Conservation (phyloP, 257 asterid genomes). For the Solanum bulbocastanum region DNA sequence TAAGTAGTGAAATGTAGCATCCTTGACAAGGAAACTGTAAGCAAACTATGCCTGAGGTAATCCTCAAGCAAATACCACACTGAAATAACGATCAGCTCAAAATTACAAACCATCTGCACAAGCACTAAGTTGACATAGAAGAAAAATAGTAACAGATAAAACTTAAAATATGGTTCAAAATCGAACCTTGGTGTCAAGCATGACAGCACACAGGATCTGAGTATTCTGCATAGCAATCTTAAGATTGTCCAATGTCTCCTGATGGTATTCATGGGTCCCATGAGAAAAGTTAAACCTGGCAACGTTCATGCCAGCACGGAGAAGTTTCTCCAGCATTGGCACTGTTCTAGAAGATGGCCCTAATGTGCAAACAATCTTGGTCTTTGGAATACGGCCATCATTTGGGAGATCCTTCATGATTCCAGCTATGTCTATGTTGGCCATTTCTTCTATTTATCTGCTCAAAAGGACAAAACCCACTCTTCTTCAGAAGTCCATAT, state of each 20-base stretch:
- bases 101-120: not conserved
- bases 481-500: not conserved
- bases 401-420: conserved; percentile 42
- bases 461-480: not conserved
- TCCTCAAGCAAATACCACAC: not conserved
- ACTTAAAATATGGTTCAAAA: not conserved
- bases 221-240: conserved; percentile 63
- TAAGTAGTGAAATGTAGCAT: not conserved
- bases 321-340: conserved; percentile 69
- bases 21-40: not conserved
- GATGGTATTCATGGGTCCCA: conserved; percentile 83
- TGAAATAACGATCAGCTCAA: not conserved
- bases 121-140: not conserved
- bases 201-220: conserved; percentile 61
- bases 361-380: conserved; percentile 80
- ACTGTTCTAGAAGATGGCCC: conserved; percentile 84
- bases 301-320: conserved; percentile 83
- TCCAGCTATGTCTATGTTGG: conserved; percentile 54
- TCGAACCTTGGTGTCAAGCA: conserved; percentile 82
- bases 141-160: not conserved
- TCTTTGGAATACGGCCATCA: conserved; percentile 57
- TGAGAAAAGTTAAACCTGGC: conserved; percentile 86
- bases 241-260: conserved; percentile 61
- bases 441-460: conserved; percentile 23
- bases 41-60: not conserved